Percentiles rank a stretch among this genome's conserved stretches.
phyloP scores from a whole-genome alignment of 495 filamentous ascomycete species.

The Hapsidospora chrysogenum region DNA sequence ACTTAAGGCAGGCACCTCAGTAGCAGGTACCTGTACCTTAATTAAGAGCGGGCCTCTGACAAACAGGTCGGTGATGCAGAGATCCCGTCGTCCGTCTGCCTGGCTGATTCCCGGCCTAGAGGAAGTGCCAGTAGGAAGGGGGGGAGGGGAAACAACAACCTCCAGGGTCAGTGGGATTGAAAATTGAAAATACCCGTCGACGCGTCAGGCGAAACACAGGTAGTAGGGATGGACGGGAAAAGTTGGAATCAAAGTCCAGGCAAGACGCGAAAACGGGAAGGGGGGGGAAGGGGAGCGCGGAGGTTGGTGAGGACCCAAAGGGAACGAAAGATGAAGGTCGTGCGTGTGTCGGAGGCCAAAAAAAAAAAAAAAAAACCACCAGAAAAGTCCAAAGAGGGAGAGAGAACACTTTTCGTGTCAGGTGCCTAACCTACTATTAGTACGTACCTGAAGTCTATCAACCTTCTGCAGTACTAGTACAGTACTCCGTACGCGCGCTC shows the following conservation, averaged over 20 bases:
- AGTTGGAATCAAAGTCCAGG: not conserved
- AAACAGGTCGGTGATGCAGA: too few relatives aligned
- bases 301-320: too few relatives aligned
- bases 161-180: not conserved
- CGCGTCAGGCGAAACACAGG: not conserved
- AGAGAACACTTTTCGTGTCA: too few relatives aligned
- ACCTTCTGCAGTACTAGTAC: too few relatives aligned
- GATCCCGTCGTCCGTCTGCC: too few relatives aligned
- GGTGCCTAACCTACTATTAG: too few relatives aligned
- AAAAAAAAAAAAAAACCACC: conserved; percentile 4
- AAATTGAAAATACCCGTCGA: not conserved
- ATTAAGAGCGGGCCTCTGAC: too few relatives aligned
- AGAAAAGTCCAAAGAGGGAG: not conserved
- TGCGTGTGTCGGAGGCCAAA: conserved; percentile 3
- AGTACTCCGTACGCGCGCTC: too few relatives aligned
- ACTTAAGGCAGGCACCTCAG: too few relatives aligned
- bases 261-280: not conserved
- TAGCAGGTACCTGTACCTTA: too few relatives aligned
- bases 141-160: not conserved
- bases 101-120: too few relatives aligned
- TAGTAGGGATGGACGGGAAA: not conserved
- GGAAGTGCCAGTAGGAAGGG: not conserved
- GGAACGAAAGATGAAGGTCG: conserved; percentile 3
- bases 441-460: too few relatives aligned
- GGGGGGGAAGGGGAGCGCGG: not conserved